These are phyloP conservation scores for Xylaria flabelliformis DNA, from an alignment of 495 filamentous ascomycete species.

Conservation along the genomic window DNA sequence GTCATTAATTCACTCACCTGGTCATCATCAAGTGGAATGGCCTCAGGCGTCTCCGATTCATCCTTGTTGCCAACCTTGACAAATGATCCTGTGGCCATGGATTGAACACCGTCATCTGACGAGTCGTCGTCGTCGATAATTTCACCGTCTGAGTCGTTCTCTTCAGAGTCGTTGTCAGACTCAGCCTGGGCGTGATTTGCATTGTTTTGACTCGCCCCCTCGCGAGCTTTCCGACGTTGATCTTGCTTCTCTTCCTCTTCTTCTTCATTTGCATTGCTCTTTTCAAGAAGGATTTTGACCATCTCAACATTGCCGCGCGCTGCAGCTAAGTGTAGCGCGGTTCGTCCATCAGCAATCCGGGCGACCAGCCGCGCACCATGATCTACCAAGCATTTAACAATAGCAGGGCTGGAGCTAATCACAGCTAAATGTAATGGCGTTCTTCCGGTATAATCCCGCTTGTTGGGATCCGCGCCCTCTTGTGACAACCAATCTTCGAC, in stretches of 20 bases:
- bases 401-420: constrained; percentile 66
- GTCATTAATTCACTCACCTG: constrained; percentile 40
- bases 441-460: constrained; percentile 77
- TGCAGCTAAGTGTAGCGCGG: constrained; percentile 79
- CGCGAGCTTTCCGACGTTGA: constrained; percentile 47
- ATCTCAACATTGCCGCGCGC: constrained; percentile 71
- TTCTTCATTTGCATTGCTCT: constrained; percentile 73
- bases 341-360: constrained; percentile 77
- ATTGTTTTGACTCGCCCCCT: constrained; percentile 11
- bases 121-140: constrained; percentile 41
- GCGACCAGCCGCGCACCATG: constrained; percentile 73
- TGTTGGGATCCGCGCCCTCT: constrained; percentile 65
- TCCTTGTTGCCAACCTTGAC: constrained; percentile 63
- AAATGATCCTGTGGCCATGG: constrained; percentile 68
- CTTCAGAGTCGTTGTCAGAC: constrained; percentile 36
- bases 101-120: constrained; percentile 48
- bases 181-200: constrained; percentile 24
- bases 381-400: constrained; percentile 75
- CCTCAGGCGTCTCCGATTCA: constrained; percentile 40
- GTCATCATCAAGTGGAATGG: constrained; percentile 54
- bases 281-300: constrained; percentile 69
- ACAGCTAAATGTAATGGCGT: constrained; percentile 79
- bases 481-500: constrained; percentile 72
- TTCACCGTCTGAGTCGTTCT: constrained; percentile 47
- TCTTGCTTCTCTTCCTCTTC: constrained; percentile 66